Evolutionary conservation across 169 alveolate species (phyloP), one percentile per base, ranked within the genome.

Genomic region (Cryptosporidium bovis): DNA sequence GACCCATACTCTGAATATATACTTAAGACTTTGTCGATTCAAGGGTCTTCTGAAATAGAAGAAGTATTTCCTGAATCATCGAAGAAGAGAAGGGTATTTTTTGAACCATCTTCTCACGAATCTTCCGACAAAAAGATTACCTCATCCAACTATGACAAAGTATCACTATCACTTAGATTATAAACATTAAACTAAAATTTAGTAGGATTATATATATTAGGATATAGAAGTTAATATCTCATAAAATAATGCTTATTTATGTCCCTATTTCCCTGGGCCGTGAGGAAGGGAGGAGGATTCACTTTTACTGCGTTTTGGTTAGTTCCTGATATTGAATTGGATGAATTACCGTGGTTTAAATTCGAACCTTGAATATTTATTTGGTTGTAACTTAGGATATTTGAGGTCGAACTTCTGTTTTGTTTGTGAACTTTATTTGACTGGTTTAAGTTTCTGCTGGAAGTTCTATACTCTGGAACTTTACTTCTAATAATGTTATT

Each of bases 161-260:
- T 62, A 77, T 77, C 87, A 5, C 58, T 77, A 7, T 40, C 87
- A 60, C 77, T 77, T 20, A 77, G 64, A 77, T 18, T 77, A 60
- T 77, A 77, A 51, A 51, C 4, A 31, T 53, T 24, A 58, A 31
- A 40, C 29, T 60, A 40, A 44, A 62, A 15, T 31, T 3, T 66
- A 60, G 7, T 44, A 36, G 33, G 18, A 34, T 55, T 44, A 60
- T 40, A 20, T 77, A 56, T 53, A 60, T 69, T 18, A 33, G 33
- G n/a, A 4, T 24, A 18, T 60, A 34, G 27, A 60, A 34, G 40
- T 64, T 77, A 77, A 27, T 53, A 62, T 34, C 27, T 77, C 65
- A 56, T 34, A 18, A 77, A 60, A 29, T 77, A 60, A 50, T 60
- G 65, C 51, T 48, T 77, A 20, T 55, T 71, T 40, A 40, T 40